Evolutionary conservation across 306 rosid genomes (phyloP).

Genomic region (Ammopiptanthus mongolicus): DNA sequence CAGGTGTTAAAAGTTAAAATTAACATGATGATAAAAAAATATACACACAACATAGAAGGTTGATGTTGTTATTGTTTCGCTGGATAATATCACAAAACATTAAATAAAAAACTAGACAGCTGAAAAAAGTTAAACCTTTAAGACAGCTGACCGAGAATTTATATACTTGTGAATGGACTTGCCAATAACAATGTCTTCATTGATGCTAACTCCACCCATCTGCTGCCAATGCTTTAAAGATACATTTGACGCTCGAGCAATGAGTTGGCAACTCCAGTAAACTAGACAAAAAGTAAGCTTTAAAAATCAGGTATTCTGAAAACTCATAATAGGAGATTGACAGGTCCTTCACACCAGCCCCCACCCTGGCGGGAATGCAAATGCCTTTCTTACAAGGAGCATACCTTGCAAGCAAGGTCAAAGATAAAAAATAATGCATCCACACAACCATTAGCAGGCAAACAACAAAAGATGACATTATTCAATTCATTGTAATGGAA

Average conservation of each 20-base stretch:
- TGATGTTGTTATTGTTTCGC: not conserved
- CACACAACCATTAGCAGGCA: not conserved
- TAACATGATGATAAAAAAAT: not conserved
- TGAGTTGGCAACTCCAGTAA: constrained; percentile 93
- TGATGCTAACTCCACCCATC: constrained; percentile 91
- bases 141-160: constrained; percentile 80
- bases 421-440: not conserved
- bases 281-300: constrained; percentile 42
- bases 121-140: constrained; percentile 54
- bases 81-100: not conserved
- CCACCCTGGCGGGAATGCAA: not conserved
- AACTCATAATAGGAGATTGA: constrained; percentile 2
- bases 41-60: not conserved
- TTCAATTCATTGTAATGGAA: not conserved
- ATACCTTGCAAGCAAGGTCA: not conserved
- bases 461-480: not conserved
- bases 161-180: constrained; percentile 75
- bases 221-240: constrained; percentile 87
- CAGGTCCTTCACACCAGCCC: not conserved
- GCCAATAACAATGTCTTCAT: constrained; percentile 72
- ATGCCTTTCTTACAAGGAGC: not conserved
- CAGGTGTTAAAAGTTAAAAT: not conserved
- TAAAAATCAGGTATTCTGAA: not conserved
- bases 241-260: constrained; percentile 72
- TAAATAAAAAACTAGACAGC: not conserved